These are phyloP conservation scores for Colletotrichum gloeosporioides DNA, from an alignment of 2,329 filamentous ascomycete genomes.

Conservation along the genomic window DNA sequence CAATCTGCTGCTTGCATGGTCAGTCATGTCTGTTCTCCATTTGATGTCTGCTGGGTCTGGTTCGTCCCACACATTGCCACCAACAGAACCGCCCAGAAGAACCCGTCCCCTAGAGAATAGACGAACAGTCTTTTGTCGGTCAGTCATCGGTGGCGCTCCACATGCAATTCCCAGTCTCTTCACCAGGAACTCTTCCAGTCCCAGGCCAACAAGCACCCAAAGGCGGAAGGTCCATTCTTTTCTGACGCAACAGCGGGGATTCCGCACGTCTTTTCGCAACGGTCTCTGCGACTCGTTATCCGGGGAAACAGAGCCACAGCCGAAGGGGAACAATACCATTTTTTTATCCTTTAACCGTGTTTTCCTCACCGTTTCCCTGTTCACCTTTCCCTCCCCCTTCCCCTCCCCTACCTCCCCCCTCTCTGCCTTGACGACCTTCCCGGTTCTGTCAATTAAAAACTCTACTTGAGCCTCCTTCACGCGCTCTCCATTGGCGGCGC, in stretches of 20 bases:
- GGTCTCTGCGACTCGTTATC: neutral
- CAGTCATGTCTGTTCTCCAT: neutral
- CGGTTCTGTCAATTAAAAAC: neutral
- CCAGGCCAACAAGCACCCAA: neutral
- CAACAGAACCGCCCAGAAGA: neutral
- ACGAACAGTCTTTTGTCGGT: neutral
- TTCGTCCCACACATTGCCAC: neutral
- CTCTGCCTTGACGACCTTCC: neutral
- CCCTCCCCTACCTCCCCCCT: neutral
- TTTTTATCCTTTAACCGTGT: neutral
- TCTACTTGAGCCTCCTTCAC: neutral
- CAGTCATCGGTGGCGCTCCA: constrained; percentile 5
- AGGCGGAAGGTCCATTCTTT: constrained; percentile 9
- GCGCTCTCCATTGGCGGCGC: neutral
- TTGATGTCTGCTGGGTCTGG: neutral
- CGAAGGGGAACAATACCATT: neutral
- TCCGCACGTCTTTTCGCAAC: constrained; percentile 11
- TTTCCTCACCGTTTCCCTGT: neutral
- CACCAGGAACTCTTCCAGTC: neutral
- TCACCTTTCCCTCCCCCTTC: neutral
- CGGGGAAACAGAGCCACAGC: neutral
- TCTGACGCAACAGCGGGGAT: constrained; percentile 18
- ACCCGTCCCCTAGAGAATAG: neutral
- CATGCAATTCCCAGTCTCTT: neutral
- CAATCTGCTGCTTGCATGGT: neutral